These are phyloP conservation scores for Pholiota adiposa DNA, from an alignment of 1,284 basidiomycete species.

Conservation along the genomic window DNA sequence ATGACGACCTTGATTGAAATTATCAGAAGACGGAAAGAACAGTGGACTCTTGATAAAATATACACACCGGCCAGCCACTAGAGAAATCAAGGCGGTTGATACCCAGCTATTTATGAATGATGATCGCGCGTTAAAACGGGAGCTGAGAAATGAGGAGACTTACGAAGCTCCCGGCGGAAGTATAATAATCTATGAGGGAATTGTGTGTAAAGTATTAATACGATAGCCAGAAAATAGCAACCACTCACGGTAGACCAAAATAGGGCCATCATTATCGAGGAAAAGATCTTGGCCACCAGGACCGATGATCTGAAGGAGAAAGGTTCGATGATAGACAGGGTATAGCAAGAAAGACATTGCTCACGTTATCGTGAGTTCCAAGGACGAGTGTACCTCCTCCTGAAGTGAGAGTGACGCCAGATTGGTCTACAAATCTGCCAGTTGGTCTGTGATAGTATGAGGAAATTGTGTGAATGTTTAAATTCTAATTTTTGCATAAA, in stretches of 20 bases:
- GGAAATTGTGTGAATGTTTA: constrained; percentile 1
- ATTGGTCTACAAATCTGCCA: constrained; percentile 52
- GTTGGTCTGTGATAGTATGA: constrained; percentile 30
- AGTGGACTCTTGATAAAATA: not conserved
- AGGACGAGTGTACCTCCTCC: constrained; percentile 61
- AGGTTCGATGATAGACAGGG: not conserved
- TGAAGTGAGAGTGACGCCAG: constrained; percentile 46
- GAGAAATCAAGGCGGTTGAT: constrained; percentile 50
- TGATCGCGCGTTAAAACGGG: not conserved
- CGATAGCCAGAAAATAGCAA: too few species aligned
- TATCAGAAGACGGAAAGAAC: not conserved
- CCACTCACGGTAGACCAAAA: constrained; percentile 37
- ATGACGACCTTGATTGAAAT: constrained; percentile 1
- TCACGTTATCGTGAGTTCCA: constrained; percentile 46
- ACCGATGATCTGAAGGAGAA: constrained; percentile 42
- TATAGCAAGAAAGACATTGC: constrained; percentile 7
- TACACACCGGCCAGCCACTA: constrained; percentile 41
- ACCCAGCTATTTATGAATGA: constrained; percentile 40
- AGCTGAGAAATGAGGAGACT: constrained; percentile 20
- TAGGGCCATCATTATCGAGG: constrained; percentile 34
- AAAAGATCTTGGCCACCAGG: constrained; percentile 42
- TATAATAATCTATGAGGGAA: constrained; percentile 52
- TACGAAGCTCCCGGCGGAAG: constrained; percentile 42
- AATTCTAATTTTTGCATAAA: not conserved
- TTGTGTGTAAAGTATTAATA: too few species aligned